Evolutionary conservation across 2,329 filamentous ascomycete species (phyloP).

Genomic region (Colletotrichum simmondsii): DNA sequence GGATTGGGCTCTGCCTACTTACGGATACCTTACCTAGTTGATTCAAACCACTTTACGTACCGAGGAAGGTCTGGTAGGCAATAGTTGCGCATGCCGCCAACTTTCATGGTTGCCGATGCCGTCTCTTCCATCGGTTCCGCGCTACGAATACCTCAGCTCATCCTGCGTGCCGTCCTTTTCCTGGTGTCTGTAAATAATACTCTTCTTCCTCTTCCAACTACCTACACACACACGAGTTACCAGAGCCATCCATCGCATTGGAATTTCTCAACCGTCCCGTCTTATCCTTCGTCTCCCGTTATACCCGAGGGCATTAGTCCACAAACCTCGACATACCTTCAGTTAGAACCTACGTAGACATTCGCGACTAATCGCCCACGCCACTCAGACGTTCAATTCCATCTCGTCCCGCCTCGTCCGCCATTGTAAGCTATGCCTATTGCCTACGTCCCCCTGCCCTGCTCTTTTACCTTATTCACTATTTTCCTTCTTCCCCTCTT

Average conservation of each 20-base stretch:
- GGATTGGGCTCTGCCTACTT: background rate
- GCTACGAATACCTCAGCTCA: background rate
- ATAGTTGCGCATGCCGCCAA: background rate
- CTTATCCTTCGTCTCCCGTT: background rate
- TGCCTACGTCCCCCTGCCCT: constrained; percentile 11
- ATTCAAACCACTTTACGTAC: background rate
- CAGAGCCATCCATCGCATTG: background rate
- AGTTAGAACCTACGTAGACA: background rate
- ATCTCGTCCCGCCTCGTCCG: constrained; percentile 28
- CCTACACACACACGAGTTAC: background rate
- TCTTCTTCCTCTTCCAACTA: background rate
- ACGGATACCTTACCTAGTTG: background rate
- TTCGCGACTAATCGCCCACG: background rate
- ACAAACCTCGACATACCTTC: background rate
- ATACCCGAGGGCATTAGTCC: background rate
- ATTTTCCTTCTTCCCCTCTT: background rate
- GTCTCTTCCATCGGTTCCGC: background rate
- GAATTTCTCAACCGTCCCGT: background rate
- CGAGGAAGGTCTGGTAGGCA: background rate
- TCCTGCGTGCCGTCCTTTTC: background rate
- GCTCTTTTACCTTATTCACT: constrained; percentile 1
- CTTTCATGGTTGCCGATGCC: background rate
- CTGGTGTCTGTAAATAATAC: background rate
- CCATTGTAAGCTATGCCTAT: constrained; percentile 27
- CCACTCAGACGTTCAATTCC: constrained; percentile 8